Evolutionary conservation across 495 filamentous ascomycete genomes (phyloP).

Genomic region (Penicillium parvum): DNA sequence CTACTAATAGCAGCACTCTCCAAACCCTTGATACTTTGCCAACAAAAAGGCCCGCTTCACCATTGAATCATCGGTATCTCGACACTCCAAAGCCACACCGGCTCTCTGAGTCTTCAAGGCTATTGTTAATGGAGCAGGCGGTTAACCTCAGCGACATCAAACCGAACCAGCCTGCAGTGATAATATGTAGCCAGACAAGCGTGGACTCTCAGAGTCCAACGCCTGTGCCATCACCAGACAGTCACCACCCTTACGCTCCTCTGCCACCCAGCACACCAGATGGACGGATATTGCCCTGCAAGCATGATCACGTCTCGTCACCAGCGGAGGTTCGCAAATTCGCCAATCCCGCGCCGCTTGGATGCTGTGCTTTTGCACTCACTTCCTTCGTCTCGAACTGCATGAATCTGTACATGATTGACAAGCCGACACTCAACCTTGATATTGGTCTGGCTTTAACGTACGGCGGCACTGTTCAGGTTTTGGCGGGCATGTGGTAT

Average conservation of each 20-base stretch:
- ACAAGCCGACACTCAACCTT: conserved; percentile 50
- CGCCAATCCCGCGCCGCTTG: conserved; percentile 73
- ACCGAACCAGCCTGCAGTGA: not conserved
- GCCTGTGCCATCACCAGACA: not conserved
- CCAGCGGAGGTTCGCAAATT: conserved; percentile 60
- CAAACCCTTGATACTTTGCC: too few relatives aligned
- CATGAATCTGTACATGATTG: conserved; percentile 62
- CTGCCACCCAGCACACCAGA: conserved; percentile 2
- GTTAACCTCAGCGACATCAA: conserved; percentile 7
- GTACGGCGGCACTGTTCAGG: conserved; percentile 75
- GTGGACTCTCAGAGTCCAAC: conserved; percentile 4
- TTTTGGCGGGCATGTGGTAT: conserved; percentile 88
- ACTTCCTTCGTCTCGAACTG: conserved; percentile 79
- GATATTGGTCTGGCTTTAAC: conserved; percentile 61
- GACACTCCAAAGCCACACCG: not conserved
- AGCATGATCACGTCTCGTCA: not conserved
- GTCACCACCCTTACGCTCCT: conserved; percentile 4
- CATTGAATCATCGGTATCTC: too few relatives aligned
- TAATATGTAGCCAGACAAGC: conserved; percentile 1
- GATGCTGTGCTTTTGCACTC: conserved; percentile 74
- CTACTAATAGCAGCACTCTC: too few relatives aligned
- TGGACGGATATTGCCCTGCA: not conserved
- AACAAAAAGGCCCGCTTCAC: too few relatives aligned
- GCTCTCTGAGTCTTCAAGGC: not conserved
- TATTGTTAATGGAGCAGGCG: conserved; percentile 13